Evolutionary conservation across 495 filamentous ascomycete genomes (phyloP).

Genomic region (Amniculicola lignicola): DNA sequence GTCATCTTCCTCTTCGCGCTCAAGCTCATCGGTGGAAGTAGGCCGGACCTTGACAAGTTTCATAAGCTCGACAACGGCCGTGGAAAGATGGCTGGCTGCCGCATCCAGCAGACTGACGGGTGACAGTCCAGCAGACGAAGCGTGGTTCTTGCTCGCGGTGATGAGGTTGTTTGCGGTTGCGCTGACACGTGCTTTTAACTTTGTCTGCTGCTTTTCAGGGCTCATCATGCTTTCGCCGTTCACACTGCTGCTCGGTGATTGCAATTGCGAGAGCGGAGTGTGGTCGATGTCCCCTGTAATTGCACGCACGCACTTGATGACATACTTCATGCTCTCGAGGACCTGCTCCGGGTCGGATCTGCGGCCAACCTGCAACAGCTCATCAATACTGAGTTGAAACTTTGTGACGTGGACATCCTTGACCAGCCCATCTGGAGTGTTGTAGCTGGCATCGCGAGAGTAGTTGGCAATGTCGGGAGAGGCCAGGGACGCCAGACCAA

Average conservation of each 20-base stretch:
- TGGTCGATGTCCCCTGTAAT: conserved; percentile 73
- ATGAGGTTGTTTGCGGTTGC: conserved; percentile 94
- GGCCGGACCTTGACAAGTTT: conserved; percentile 78
- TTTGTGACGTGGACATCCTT: conserved; percentile 90
- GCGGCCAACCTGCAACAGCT: conserved; percentile 76
- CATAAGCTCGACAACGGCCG: conserved; percentile 79
- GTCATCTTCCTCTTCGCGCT: conserved; percentile 60
- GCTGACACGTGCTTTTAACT: conserved; percentile 74
- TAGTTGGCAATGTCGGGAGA: conserved; percentile 58
- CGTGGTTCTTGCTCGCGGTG: conserved; percentile 88
- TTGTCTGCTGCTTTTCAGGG: conserved; percentile 52
- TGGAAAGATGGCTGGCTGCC: conserved; percentile 86
- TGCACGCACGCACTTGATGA: conserved; percentile 72
- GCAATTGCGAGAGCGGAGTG: conserved; percentile 31
- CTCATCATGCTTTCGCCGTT: conserved; percentile 45
- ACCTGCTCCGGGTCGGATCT: conserved; percentile 66
- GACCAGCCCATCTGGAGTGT: conserved; percentile 69
- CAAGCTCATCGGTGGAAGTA: conserved; percentile 67
- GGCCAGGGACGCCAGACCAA: conserved; percentile 54
- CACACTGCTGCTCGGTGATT: conserved; percentile 36
- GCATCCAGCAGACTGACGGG: conserved; percentile 94
- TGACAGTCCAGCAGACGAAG: conserved; percentile 73
- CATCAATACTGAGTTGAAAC: conserved; percentile 93
- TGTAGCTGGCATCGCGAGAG: conserved; percentile 67
- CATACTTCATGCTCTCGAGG: conserved; percentile 74